These are phyloP conservation scores for Colletotrichum sansevieriae DNA, from an alignment of 2,329 filamentous ascomycete genomes.

Conservation along the genomic window DNA sequence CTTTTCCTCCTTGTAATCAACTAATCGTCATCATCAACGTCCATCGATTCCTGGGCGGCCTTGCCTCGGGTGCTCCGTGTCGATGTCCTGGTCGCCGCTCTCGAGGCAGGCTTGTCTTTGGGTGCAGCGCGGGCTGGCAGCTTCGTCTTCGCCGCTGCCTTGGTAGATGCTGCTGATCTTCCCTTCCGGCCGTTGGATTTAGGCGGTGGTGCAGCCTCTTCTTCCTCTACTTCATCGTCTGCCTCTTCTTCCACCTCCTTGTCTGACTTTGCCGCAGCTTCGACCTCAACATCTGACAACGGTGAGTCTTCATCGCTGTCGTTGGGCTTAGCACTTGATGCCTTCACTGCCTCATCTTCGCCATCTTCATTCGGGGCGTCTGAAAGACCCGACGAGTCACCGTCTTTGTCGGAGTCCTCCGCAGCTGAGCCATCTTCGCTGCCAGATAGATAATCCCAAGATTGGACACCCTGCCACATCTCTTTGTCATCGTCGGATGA, in stretches of 20 bases:
- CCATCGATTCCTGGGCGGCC: conserved; percentile 50
- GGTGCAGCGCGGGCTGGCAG: conserved; percentile 40
- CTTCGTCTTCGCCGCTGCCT: conserved; percentile 32
- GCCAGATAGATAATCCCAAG: conserved; percentile 63
- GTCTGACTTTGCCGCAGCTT: conserved; percentile 39
- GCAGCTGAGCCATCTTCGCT: conserved; percentile 50
- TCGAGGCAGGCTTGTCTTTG: conserved; percentile 39
- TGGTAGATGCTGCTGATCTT: conserved; percentile 30
- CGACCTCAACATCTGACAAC: conserved; percentile 39
- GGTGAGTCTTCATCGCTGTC: conserved; percentile 40
- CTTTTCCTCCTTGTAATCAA: conserved; percentile 8
- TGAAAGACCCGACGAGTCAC: conserved; percentile 31
- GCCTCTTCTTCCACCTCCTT: conserved; percentile 42
- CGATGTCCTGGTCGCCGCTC: conserved; percentile 30
- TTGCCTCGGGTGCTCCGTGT: conserved; percentile 44
- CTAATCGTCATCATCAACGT: conserved; percentile 50
- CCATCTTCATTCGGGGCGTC: conserved; percentile 30
- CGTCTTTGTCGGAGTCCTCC: conserved; percentile 42
- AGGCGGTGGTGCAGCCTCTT: conserved; percentile 34
- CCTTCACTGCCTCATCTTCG: conserved; percentile 42
- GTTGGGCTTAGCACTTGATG: conserved; percentile 34
- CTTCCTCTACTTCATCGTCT: conserved; percentile 40
- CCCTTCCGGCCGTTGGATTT: conserved; percentile 40
- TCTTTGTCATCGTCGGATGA: conserved; percentile 71
- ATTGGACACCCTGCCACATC: conserved; percentile 71